phyloP scores from a whole-genome alignment of 352 stramenopile genomes.

The Phytophthora colocasiae region DNA sequence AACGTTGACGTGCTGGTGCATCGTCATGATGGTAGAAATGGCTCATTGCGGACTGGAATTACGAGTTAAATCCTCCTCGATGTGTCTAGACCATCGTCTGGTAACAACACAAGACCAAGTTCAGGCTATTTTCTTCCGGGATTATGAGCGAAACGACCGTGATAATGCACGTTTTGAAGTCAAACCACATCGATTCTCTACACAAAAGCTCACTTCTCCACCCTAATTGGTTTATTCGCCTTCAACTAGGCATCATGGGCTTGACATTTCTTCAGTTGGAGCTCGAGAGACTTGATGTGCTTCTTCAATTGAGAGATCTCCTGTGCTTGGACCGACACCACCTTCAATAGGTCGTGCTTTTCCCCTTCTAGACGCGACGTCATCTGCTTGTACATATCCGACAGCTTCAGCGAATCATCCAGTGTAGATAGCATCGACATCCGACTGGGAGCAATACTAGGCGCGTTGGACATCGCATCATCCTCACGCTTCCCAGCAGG shows the following conservation, averaged over 20 bases:
- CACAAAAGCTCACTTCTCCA: constrained; percentile 35
- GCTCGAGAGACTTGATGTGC: constrained; percentile 76
- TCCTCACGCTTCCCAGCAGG: constrained; percentile 37
- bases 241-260: constrained; percentile 35
- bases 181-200: constrained; percentile 45
- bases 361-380: constrained; percentile 72
- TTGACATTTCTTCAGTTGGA: constrained; percentile 54
- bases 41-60: constrained; percentile 11
- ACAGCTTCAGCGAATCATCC: constrained; percentile 70
- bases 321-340: constrained; percentile 70
- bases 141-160: too few species aligned
- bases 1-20: constrained; percentile 5
- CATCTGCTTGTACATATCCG: constrained; percentile 89
- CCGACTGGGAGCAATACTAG: constrained; percentile 40
- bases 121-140: constrained; percentile 1
- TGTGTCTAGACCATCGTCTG: constrained; percentile 19
- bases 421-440: constrained; percentile 55
- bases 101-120: too few species aligned
- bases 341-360: constrained; percentile 77
- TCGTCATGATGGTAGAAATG: constrained; percentile 31
- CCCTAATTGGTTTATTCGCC: constrained; percentile 8
- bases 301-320: constrained; percentile 83
- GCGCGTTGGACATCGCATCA: constrained; percentile 38
- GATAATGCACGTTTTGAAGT: constrained; percentile 2
- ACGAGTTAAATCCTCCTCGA: neutral